Base-by-base conservation (phyloP, 2,329 filamentous ascomycete species). In the Kalmusia sp. region DNA sequence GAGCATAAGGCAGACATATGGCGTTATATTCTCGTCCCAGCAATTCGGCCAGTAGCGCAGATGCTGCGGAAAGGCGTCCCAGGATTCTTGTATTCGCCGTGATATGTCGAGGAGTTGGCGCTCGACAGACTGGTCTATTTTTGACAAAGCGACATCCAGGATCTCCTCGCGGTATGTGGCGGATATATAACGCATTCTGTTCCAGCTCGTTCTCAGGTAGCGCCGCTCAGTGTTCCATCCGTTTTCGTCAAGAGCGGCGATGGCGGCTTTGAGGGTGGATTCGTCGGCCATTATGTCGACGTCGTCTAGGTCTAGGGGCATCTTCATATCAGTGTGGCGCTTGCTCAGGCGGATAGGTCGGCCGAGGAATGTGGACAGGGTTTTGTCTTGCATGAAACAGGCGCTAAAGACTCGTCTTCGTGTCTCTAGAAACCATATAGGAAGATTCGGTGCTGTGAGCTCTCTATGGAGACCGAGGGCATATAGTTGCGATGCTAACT, bases 191-290 rank as follows among this genome's bases (percentile, higher is more conserved):
- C 67, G 62, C 1, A 67, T 46, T 4, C 69, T 35, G 24, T 11
- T 35, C 44, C 44, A 47, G 31, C 31, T 37, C 14, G 33, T 37
- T 25, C 69, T 58, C 4, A 63, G 40, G 54, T 65, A 65, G 17
- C 57, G 56, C 4, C 60, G 51, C 31, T 64, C 54, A 4, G 64
- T 68, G 34, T 82, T 84, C 82, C 70, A 73, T 3, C 69, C 69
- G 14, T 67, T 55, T 7, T 49, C 28, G 34, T 70, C 69, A 6
- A 73, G 54, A 8, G 30, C 43, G 34, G 54, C 39, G 21, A 65
- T 64, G 3, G 67, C 67, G 19, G 43, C 24, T 1, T 54, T 31
- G 0, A 70, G 24, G 0, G 50, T 52, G 8, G 51, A 43, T 21
- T 55, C 70, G 9, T 65, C 54, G 22, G 59, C 58, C 3, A 61